Conservation (phyloP, 768 basidiomycete species). For the Phlebiopsis gigantea region DNA sequence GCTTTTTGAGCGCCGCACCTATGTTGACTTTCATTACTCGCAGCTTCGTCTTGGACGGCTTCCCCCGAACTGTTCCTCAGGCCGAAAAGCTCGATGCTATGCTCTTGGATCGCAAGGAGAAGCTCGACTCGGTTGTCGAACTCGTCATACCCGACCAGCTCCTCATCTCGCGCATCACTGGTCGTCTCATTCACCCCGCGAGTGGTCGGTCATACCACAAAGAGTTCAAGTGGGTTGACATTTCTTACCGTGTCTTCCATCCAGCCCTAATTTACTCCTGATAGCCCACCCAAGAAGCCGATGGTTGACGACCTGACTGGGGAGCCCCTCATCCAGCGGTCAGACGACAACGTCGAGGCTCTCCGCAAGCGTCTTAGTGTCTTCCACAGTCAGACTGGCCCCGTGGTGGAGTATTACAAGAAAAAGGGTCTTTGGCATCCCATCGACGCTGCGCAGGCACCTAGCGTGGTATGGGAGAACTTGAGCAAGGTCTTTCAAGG, state of each 20-base stretch:
- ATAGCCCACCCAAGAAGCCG: conserved; percentile 94
- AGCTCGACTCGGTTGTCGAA: conserved; percentile 88
- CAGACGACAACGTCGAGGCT: conserved; percentile 97
- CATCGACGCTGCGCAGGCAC: conserved; percentile 92
- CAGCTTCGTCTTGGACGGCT: conserved; percentile 99
- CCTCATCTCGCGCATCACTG: conserved; percentile 96
- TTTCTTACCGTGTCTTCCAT: neutral
- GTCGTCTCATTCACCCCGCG: conserved; percentile 85
- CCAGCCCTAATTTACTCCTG: neutral
- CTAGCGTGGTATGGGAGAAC: conserved; percentile 87
- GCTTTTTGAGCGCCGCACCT: neutral
- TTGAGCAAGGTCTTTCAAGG: conserved; percentile 59
- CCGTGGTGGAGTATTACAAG: conserved; percentile 96
- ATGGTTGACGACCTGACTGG: conserved; percentile 92
- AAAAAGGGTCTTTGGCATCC: conserved; percentile 83
- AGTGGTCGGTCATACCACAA: conserved; percentile 92
- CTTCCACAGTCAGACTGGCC: conserved; percentile 94
- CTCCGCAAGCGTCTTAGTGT: conserved; percentile 81
- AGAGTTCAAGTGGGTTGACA: conserved; percentile 75
- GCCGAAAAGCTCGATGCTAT: conserved; percentile 94
- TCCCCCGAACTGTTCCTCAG: conserved; percentile 95
- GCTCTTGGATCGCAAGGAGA: conserved; percentile 78
- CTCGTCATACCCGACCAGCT: conserved; percentile 91
- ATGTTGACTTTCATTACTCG: neutral
- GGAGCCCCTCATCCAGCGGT: conserved; percentile 93